phyloP scores from a whole-genome alignment of 352 stramenopile species.

The Pythium oligandrum region DNA sequence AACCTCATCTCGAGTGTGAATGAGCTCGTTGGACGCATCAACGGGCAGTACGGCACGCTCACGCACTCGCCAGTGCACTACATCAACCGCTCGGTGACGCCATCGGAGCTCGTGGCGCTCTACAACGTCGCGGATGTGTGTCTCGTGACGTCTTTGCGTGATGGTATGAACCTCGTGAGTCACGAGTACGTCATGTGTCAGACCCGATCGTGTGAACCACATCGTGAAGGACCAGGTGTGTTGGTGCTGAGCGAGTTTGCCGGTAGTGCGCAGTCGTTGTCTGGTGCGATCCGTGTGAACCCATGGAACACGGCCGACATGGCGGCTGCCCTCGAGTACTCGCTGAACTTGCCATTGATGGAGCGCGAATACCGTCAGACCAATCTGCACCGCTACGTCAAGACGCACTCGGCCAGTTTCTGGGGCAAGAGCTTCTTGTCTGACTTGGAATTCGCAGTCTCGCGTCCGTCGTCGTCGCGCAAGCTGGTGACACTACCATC shows the following conservation, averaged over 20 bases:
- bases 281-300: constrained; percentile 85
- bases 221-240: constrained; percentile 68
- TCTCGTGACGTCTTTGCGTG: constrained; percentile 85
- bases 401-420: constrained; percentile 78
- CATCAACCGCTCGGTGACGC: constrained; percentile 75
- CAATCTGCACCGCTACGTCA: constrained; percentile 85
- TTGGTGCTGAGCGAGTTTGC: constrained; percentile 88
- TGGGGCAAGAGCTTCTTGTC: constrained; percentile 80
- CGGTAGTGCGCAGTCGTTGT: constrained; percentile 83
- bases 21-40: constrained; percentile 86
- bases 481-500: constrained; percentile 44
- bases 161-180: constrained; percentile 90
- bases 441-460: constrained; percentile 57
- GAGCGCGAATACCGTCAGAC: constrained; percentile 83
- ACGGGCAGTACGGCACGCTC: constrained; percentile 80
- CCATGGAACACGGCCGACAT: constrained; percentile 86
- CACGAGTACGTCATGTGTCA: constrained; percentile 89
- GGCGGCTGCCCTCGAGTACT: constrained; percentile 60
- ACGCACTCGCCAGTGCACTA: constrained; percentile 88
- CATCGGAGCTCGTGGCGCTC: constrained; percentile 81
- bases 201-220: constrained; percentile 46
- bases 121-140: constrained; percentile 89
- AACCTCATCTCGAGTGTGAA: constrained; percentile 79
- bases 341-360: constrained; percentile 71
- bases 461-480: constrained; percentile 28